A percentile compares a stretch with the other conserved stretches of the same genome.
Evolutionary conservation across 768 basidiomycete species (phyloP).

Genomic region (Mycena vitilis): DNA sequence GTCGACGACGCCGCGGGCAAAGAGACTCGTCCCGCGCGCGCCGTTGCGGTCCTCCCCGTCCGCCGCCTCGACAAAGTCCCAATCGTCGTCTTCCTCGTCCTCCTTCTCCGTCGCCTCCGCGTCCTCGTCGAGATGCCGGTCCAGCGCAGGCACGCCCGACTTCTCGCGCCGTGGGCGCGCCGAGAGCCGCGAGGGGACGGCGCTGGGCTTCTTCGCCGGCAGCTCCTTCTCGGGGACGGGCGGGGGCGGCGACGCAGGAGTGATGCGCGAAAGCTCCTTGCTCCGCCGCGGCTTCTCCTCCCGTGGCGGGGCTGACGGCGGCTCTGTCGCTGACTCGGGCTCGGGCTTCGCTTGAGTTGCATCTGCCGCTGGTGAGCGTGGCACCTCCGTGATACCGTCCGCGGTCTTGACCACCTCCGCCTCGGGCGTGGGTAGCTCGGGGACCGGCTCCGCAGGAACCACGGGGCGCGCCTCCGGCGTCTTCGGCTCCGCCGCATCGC

Average conservation of each 20-base stretch:
- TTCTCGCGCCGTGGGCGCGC: constrained; percentile 74
- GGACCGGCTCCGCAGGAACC: constrained; percentile 43
- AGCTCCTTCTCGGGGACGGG: constrained; percentile 46
- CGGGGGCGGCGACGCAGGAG: constrained; percentile 36
- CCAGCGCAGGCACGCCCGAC: constrained; percentile 85
- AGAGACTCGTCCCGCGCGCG: constrained; percentile 81
- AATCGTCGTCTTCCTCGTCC: constrained; percentile 84
- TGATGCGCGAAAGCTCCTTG: constrained; percentile 43
- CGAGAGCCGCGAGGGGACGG: constrained; percentile 38
- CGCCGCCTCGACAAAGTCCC: constrained; percentile 89
- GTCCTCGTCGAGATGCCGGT: constrained; percentile 74
- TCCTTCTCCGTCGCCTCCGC: constrained; percentile 59
- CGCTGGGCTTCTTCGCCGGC: constrained; percentile 35
- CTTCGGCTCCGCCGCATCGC: constrained; percentile 69
- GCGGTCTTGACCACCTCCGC: constrained; percentile 13
- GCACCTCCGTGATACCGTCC: constrained; percentile 38
- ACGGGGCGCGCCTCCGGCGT: constrained; percentile 76
- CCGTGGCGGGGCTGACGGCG: not conserved
- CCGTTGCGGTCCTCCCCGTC: constrained; percentile 90
- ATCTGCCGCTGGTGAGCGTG: constrained; percentile 33
- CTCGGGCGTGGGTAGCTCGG: constrained; percentile 25
- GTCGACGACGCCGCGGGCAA: constrained; percentile 93
- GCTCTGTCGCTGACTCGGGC: constrained; percentile 11
- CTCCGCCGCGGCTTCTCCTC: constrained; percentile 40
- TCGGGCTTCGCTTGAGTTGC: not conserved